phyloP scores from a whole-genome alignment of 768 basidiomycete genomes.

The Psilocybe subaeruginosa region DNA sequence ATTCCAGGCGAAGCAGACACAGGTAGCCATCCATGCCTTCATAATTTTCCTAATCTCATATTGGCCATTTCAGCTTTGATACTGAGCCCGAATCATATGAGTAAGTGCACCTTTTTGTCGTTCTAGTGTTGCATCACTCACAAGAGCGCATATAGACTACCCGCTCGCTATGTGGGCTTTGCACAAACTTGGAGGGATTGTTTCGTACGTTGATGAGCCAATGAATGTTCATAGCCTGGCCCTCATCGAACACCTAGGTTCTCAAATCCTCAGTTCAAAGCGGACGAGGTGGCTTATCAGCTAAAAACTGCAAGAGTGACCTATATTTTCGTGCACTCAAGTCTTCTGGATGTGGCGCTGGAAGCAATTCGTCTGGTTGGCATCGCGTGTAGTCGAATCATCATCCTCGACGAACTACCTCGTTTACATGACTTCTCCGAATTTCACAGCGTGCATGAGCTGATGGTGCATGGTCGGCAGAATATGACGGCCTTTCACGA shows the following conservation, averaged over 20 bases:
- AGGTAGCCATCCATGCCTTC: constrained; percentile 37
- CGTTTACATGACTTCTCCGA: constrained; percentile 6
- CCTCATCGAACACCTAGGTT: constrained; percentile 36
- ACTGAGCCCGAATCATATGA: constrained; percentile 56
- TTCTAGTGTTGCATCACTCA: neutral
- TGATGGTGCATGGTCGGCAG: constrained; percentile 28
- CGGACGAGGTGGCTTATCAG: constrained; percentile 56
- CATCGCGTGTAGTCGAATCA: constrained; percentile 40
- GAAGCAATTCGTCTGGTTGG: constrained; percentile 36
- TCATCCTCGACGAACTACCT: constrained; percentile 35
- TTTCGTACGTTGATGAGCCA: constrained; percentile 41
- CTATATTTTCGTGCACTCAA: constrained; percentile 48
- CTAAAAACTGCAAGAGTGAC: constrained; percentile 43
- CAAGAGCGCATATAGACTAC: constrained; percentile 36
- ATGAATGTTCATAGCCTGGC: neutral
- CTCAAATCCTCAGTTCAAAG: constrained; percentile 58
- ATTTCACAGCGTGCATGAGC: constrained; percentile 24
- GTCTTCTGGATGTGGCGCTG: constrained; percentile 35
- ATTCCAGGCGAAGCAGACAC: constrained; percentile 48
- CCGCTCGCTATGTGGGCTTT: constrained; percentile 51
- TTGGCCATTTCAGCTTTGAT: constrained; percentile 43
- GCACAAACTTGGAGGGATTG: constrained; percentile 51
- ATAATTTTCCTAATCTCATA: neutral
- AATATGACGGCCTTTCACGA: constrained; percentile 38
- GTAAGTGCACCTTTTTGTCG: constrained; percentile 29